These are phyloP conservation scores for Chrysoporthe deuterocubensis DNA, from an alignment of 2,329 filamentous ascomycete species.

Conservation along the genomic window DNA sequence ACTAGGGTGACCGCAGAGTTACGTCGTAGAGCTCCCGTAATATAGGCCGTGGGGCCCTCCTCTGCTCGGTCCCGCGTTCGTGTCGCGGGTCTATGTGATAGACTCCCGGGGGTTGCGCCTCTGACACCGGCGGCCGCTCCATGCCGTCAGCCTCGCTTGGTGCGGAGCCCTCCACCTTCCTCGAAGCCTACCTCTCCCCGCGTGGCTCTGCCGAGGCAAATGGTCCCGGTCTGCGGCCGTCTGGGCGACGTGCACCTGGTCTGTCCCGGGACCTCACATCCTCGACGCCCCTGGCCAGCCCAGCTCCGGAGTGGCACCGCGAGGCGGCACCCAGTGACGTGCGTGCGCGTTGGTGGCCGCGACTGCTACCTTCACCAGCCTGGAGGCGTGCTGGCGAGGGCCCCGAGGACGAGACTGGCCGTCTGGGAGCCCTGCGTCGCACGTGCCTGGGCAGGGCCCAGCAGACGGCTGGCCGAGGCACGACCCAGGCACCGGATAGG, in stretches of 20 bases:
- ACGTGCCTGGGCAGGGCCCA: neutral
- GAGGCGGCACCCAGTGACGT: neutral
- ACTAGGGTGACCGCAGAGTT: neutral
- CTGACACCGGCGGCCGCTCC: neutral
- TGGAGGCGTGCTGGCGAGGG: neutral
- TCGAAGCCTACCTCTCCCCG: neutral
- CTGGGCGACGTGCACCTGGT: neutral
- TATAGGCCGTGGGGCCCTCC: neutral
- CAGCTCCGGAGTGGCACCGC: neutral
- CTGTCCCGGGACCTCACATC: neutral
- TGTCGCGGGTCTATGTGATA: neutral
- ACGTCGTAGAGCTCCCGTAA: neutral
- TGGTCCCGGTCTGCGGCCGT: conserved; percentile 18
- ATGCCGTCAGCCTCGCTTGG: neutral
- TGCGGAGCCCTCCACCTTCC: neutral
- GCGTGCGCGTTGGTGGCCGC: neutral
- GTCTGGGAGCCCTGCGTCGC: neutral
- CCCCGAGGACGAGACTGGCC: neutral
- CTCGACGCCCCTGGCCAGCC: neutral
- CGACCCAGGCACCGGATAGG: neutral
- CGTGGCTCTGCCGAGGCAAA: neutral
- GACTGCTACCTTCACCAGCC: neutral
- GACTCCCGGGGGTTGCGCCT: too few species aligned
- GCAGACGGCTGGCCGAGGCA: neutral
- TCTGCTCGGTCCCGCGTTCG: neutral